phyloP scores from a whole-genome alignment of 2,329 filamentous ascomycete species.

The Aureobasidium zeae region DNA sequence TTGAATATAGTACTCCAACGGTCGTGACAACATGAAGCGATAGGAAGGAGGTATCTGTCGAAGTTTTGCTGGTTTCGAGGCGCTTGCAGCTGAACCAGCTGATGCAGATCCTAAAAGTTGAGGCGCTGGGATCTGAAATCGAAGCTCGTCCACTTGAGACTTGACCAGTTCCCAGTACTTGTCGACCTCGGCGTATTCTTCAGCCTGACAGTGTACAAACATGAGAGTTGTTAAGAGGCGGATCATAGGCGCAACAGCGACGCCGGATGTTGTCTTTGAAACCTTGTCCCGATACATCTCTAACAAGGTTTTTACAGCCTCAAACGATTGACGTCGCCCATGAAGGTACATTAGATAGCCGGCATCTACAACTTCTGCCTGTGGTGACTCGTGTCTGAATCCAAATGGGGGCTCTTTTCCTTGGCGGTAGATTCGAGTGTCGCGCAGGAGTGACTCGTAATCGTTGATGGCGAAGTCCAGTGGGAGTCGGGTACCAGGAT shows the following conservation, averaged over 20 bases:
- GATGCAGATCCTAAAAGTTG: neutral
- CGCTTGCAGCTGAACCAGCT: neutral
- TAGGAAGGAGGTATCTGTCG: slow-evolving; percentile 27
- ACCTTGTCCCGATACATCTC: slow-evolving; percentile 38
- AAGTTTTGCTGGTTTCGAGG: neutral
- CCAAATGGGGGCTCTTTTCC: slow-evolving; percentile 1
- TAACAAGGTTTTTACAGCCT: slow-evolving; percentile 47
- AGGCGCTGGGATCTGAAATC: neutral
- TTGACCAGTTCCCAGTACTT: slow-evolving; percentile 58
- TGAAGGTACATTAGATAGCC: slow-evolving; percentile 49
- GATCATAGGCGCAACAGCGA: slow-evolving; percentile 37
- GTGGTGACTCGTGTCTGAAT: neutral
- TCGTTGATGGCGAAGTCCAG: slow-evolving; percentile 32
- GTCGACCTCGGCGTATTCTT: slow-evolving; percentile 52
- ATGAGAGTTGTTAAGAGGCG: slow-evolving; percentile 58
- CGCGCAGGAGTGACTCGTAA: slow-evolving; percentile 14
- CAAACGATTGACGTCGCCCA: slow-evolving; percentile 37
- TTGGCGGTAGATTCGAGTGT: neutral
- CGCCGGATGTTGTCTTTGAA: slow-evolving; percentile 30
- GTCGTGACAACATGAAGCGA: slow-evolving; percentile 41
- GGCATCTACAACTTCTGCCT: neutral
- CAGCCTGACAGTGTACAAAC: slow-evolving; percentile 51
- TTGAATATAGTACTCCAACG: slow-evolving; percentile 44
- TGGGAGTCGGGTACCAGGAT: neutral
- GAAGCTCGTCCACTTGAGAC: slow-evolving; percentile 38